Evolutionary conservation across 345 rosid species (phyloP).

Genomic region (Moricandia arvensis): DNA sequence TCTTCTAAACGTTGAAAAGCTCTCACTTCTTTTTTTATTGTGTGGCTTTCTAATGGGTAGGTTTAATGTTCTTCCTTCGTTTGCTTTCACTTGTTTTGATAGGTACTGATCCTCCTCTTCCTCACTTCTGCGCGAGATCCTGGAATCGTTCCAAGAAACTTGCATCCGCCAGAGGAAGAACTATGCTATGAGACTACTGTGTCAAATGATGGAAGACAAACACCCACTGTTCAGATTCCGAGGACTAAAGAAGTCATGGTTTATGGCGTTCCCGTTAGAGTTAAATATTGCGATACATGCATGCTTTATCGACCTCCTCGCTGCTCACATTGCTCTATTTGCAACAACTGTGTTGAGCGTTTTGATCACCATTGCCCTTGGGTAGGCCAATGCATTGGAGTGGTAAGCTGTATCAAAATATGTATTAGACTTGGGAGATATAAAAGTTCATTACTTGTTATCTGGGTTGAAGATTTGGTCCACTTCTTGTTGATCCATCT

Average conservation of each 20-base stretch:
- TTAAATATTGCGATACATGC: conserved; percentile 95
- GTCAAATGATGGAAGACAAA: conserved; percentile 71
- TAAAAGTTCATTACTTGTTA: neutral
- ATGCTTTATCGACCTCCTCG: conserved; percentile 99
- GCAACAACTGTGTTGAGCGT: conserved; percentile 66
- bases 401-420: conserved; percentile 51
- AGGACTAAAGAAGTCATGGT: conserved; percentile 82
- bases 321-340: conserved; percentile 66
- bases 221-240: conserved; percentile 83
- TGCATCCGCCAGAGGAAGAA: conserved; percentile 91
- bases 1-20: too few relatives aligned
- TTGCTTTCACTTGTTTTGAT: conserved; percentile 34
- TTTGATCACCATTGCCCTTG: conserved; percentile 99
- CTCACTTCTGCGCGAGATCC: conserved; percentile 94
- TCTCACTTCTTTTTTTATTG: too few relatives aligned
- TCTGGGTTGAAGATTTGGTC: too few relatives aligned
- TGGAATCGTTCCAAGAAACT: conserved; percentile 86
- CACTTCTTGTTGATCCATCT: neutral
- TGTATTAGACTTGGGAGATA: neutral
- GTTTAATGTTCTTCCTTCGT: neutral
- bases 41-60: neutral
- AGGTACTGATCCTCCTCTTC: conserved; percentile 84
- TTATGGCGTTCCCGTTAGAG: conserved; percentile 74
- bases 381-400: conserved; percentile 99
- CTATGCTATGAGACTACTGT: conserved; percentile 53